Conservation (phyloP, 495 filamentous ascomycete species). For the Lepraria neglecta region DNA sequence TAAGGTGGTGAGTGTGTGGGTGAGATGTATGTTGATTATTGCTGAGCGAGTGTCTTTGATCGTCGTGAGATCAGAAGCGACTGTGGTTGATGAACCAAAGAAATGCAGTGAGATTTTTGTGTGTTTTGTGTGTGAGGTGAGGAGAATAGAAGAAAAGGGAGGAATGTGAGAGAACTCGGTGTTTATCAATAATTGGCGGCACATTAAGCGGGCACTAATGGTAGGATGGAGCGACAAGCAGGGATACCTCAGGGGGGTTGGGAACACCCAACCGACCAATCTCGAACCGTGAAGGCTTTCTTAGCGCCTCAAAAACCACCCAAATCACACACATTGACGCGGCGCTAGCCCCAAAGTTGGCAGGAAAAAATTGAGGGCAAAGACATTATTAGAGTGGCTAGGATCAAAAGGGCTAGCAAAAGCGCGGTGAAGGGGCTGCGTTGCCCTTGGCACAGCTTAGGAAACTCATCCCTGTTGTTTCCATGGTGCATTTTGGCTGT, state of each 20-base stretch:
- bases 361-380: not conserved
- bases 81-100: conserved; percentile 21
- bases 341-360: conserved; percentile 2
- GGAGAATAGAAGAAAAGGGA: conserved; percentile 10
- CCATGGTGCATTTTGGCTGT: conserved; percentile 4
- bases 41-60: conserved; percentile 27
- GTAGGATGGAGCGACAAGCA: conserved; percentile 13
- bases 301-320: conserved; percentile 15
- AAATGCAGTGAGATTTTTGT: conserved; percentile 14
- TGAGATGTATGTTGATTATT: conserved; percentile 5
- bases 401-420: conserved; percentile 1
- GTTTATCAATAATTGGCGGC: conserved; percentile 27
- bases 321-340: conserved; percentile 5
- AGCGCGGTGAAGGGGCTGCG: too few species aligned
- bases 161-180: conserved; percentile 18
- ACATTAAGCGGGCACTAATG: conserved; percentile 20
- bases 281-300: conserved; percentile 15
- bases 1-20: conserved; percentile 7
- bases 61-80: conserved; percentile 25
- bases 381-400: not conserved
- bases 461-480: conserved; percentile 4
- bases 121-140: conserved; percentile 12
- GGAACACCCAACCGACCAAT: conserved; percentile 15
- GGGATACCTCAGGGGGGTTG: not conserved
- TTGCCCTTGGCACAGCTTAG: too few species aligned